Evolutionary conservation across 108 stramenopile genomes (phyloP).

Genomic region (Pseudonitzschia delicatissima): DNA sequence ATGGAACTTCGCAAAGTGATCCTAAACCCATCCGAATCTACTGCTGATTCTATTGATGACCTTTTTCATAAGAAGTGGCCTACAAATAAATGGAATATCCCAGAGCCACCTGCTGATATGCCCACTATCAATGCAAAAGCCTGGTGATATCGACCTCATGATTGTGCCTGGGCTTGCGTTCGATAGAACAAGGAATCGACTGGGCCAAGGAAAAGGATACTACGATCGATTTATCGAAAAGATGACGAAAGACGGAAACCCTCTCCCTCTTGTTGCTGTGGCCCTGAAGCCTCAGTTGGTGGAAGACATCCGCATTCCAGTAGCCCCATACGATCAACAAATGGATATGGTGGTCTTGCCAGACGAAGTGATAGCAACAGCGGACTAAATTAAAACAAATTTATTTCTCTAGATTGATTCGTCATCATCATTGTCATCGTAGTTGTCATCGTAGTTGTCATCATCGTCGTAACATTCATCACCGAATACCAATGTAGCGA

Average conservation of each 20-base stretch:
- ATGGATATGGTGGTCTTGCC: constrained; percentile 74
- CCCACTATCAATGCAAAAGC: constrained; percentile 47
- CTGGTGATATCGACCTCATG: constrained; percentile 79
- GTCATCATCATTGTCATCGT: background rate
- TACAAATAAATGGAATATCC: constrained; percentile 86
- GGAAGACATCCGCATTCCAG: constrained; percentile 41
- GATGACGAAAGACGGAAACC: constrained; percentile 35
- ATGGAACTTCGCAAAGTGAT: constrained; percentile 80
- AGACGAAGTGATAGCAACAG: constrained; percentile 14
- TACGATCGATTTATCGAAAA: constrained; percentile 87
- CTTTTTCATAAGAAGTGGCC: constrained; percentile 80
- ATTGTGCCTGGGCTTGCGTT: constrained; percentile 87
- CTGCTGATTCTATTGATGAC: constrained; percentile 4
- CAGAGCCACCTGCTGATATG: constrained; percentile 73
- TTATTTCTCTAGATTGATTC: background rate
- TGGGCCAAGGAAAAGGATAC: constrained; percentile 92
- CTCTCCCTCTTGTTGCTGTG: constrained; percentile 67
- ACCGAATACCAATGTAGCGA: constrained; percentile 25
- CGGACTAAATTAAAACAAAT: background rate
- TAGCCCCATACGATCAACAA: constrained; percentile 54
- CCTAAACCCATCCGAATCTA: constrained; percentile 11
- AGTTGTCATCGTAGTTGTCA: background rate
- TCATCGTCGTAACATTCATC: background rate
- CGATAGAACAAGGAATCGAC: constrained; percentile 56
- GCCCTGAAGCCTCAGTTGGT: constrained; percentile 63